Evolutionary conservation across 2,329 filamentous ascomycete genomes (phyloP), one percentile per base, ranked within the genome.

Genomic region (Cladophialophora exuberans): DNA sequence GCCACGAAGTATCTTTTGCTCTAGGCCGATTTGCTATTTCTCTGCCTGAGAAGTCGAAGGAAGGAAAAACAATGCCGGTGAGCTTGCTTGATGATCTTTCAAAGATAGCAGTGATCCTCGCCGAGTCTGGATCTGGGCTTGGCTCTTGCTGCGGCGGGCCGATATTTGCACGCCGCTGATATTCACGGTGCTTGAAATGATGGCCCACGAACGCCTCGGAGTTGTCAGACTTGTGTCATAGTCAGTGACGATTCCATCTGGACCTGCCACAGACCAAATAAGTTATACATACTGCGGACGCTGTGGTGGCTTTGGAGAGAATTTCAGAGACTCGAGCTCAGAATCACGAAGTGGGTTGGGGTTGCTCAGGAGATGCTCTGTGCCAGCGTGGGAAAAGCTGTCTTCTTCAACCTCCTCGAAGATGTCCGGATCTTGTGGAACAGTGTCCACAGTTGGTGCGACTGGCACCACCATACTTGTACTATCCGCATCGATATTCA

Each of bases 401-500:
- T 42, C 39, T 20, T 42, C 39, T 25, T 42, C 39, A 42, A n/a
- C n/a, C n/a, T n/a, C n/a, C n/a, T n/a, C n/a, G n/a, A 42, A 42
- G 39, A 42, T 42, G 39, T 42, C 39, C 20, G 39, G 39, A 23
- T 42, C 39, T 42, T 42, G 39, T 23, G 39, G 39, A 42, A 23
- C 39, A 42, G 39, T 42, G 20, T 42, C 39, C 20, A 42, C 39
- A 15, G 39, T 42, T 23, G 39, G 39, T 25, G 39, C 23, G 23
- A 42, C 20, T n/a, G 39, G 39, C 13, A n/a, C n/a, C n/a, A n/a
- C n/a, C n/a, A n/a, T n/a, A n/a, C n/a, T n/a, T n/a, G n/a, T n/a
- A n/a, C n/a, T n/a, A n/a, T n/a, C n/a, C n/a, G n/a, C n/a, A n/a
- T n/a, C n/a, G n/a, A n/a, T n/a, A n/a, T n/a, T n/a, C n/a, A n/a